phyloP scores from a whole-genome alignment of 2,329 filamentous ascomycete genomes.

The Paraphaeosphaeria sporulosa region DNA sequence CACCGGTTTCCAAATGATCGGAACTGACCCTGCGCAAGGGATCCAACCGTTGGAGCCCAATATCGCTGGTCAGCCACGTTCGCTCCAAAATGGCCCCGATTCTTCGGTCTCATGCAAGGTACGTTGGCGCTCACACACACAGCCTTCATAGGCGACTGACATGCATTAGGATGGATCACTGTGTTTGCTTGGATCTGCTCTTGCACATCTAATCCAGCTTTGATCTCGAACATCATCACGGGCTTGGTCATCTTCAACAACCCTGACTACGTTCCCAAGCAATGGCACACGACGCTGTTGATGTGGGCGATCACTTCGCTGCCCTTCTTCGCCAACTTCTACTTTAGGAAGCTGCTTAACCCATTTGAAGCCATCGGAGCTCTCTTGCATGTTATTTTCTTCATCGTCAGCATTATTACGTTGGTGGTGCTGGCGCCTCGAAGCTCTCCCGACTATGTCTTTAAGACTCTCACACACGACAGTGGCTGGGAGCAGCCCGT shows the following conservation, averaged over 20 bases:
- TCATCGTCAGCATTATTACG: slow-evolving; percentile 57
- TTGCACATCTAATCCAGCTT: slow-evolving; percentile 33
- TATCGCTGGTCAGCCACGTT: slow-evolving; percentile 37
- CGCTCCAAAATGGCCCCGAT: slow-evolving; percentile 30
- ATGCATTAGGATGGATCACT: slow-evolving; percentile 50
- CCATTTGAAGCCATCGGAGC: slow-evolving; percentile 55
- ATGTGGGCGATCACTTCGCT: slow-evolving; percentile 52
- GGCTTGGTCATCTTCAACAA: slow-evolving; percentile 20
- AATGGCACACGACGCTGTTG: slow-evolving; percentile 57
- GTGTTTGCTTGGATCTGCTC: slow-evolving; percentile 49
- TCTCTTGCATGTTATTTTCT: slow-evolving; percentile 57
- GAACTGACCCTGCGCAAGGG: slow-evolving; percentile 16
- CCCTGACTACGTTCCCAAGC: slow-evolving; percentile 22
- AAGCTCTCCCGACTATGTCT: slow-evolving; percentile 51
- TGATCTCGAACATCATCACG: slow-evolving; percentile 31
- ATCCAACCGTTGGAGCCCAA: slow-evolving; percentile 39
- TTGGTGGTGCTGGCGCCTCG: slow-evolving; percentile 53
- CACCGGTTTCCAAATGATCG: background rate
- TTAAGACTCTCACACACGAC: slow-evolving; percentile 54
- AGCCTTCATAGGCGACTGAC: slow-evolving; percentile 42
- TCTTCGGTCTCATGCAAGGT: slow-evolving; percentile 39
- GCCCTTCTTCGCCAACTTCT: slow-evolving; percentile 52
- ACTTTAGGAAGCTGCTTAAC: slow-evolving; percentile 53
- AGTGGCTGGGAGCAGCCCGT: slow-evolving; percentile 53
- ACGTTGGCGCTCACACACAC: background rate